A percentile compares a stretch with the other conserved stretches of the same genome.
Conservation (phyloP, 306 rosid species). For the Clitoria ternatea region DNA sequence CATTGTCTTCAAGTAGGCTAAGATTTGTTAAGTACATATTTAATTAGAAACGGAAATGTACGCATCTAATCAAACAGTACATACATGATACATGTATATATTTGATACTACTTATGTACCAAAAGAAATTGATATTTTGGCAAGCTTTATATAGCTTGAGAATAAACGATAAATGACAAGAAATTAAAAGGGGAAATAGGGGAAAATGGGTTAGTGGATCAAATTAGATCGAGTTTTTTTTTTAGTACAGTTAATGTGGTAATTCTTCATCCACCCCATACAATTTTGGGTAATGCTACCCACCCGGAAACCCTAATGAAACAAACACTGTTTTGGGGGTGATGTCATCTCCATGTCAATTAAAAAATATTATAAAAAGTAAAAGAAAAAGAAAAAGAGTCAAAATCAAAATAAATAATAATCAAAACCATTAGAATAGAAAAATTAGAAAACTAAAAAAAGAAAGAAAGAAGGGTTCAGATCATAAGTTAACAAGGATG, state of each 20-base stretch:
- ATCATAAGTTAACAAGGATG: conserved; percentile 49
- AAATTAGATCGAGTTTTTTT: conserved; percentile 34
- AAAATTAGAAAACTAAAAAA: conserved; percentile 15
- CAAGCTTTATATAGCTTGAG: not conserved
- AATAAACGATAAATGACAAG: not conserved
- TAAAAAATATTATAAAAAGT: too few species aligned
- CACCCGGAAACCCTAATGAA: conserved; percentile 30
- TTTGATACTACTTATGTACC: not conserved
- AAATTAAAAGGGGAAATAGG: not conserved
- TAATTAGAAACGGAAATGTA: not conserved
- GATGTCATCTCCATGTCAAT: conserved; percentile 37
- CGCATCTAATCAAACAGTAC: not conserved
- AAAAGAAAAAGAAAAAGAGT: not conserved
- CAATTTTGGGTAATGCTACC: conserved; percentile 35
- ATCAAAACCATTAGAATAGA: conserved; percentile 28
- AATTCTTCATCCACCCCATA: conserved; percentile 32
- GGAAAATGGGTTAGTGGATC: conserved; percentile 29
- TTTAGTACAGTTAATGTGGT: conserved; percentile 19
- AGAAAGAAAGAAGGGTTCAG: not conserved
- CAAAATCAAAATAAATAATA: conserved; percentile 26
- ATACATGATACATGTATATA: not conserved
- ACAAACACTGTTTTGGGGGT: conserved; percentile 27
- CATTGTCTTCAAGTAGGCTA: not conserved
- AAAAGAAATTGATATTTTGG: not conserved
- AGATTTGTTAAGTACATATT: not conserved